phyloP scores from a whole-genome alignment of 2,329 filamentous ascomycete species.

The Phialemonium atrogriseum region DNA sequence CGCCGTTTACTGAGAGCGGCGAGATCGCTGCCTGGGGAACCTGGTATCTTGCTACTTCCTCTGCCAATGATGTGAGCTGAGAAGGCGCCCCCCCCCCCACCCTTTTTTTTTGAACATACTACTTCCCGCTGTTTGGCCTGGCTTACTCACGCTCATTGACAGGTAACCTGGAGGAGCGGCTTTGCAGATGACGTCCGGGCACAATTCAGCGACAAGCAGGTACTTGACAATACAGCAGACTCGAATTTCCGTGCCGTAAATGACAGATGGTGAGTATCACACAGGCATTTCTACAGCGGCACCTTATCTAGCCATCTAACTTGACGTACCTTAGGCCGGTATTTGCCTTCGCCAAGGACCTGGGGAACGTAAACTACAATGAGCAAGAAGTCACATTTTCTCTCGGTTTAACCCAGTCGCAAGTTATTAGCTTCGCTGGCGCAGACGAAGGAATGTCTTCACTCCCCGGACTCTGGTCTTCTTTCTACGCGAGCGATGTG shows the following conservation, averaged over 20 bases:
- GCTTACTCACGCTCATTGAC: slow-evolving; percentile 14
- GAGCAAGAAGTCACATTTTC: slow-evolving; percentile 55
- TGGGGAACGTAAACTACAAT: slow-evolving; percentile 33
- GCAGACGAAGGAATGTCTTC: slow-evolving; percentile 49
- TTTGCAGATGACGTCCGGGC: slow-evolving; percentile 54
- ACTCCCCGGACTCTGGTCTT: slow-evolving; percentile 70
- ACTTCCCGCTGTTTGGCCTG: not conserved
- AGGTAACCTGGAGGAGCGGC: slow-evolving; percentile 59
- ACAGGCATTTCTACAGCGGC: slow-evolving; percentile 2
- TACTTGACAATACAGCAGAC: slow-evolving; percentile 57
- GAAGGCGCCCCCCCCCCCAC: too few species aligned
- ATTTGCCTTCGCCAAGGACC: slow-evolving; percentile 65
- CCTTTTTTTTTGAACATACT: too few species aligned
- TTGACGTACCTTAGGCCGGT: slow-evolving; percentile 50
- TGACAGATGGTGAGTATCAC: slow-evolving; percentile 44
- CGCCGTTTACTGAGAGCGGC: slow-evolving; percentile 56
- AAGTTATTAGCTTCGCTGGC: slow-evolving; percentile 68
- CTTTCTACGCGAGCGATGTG: slow-evolving; percentile 55
- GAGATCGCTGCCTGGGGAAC: slow-evolving; percentile 78
- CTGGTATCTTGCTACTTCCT: slow-evolving; percentile 65
- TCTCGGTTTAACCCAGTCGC: slow-evolving; percentile 67
- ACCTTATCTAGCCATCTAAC: slow-evolving; percentile 4
- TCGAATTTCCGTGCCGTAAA: slow-evolving; percentile 56
- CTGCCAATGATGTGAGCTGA: slow-evolving; percentile 35
- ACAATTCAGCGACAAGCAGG: slow-evolving; percentile 55